Percentiles rank a stretch among this genome's conserved stretches.
phyloP scores from a whole-genome alignment of 1,284 basidiomycete species.

The Cutaneotrichosporon sp. region DNA sequence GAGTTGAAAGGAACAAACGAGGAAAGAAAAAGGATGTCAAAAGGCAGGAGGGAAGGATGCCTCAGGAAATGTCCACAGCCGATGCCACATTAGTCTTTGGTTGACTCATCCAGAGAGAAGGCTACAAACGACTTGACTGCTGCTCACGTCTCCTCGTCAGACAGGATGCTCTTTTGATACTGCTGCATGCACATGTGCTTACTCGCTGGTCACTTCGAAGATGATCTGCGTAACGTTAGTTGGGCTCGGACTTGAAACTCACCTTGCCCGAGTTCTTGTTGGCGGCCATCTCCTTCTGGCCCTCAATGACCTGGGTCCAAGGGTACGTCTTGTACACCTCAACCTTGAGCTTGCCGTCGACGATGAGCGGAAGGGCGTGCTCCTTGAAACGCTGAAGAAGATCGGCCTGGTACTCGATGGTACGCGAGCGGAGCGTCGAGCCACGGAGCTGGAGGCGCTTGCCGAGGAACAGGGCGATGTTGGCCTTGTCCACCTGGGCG shows the following conservation, averaged over 20 bases:
- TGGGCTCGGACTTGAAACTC: constrained; percentile 7
- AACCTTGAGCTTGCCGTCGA: constrained; percentile 60
- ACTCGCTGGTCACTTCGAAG: constrained; percentile 17
- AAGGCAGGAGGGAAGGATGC: neutral
- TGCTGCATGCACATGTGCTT: neutral
- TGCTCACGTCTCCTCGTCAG: neutral
- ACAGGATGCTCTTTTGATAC: neutral
- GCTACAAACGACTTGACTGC: neutral
- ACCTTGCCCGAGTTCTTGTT: constrained; percentile 66
- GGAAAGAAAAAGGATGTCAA: neutral
- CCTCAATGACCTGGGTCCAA: constrained; percentile 76
- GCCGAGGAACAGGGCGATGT: constrained; percentile 61
- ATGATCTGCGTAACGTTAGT: constrained; percentile 13
- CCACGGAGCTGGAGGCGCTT: constrained; percentile 88
- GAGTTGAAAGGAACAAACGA: neutral
- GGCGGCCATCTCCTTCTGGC: constrained; percentile 79
- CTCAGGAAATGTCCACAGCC: too few relatives aligned
- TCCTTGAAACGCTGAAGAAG: constrained; percentile 63
- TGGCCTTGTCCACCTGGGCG: constrained; percentile 56
- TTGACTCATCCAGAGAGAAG: neutral
- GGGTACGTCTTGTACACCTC: constrained; percentile 75
- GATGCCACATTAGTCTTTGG: too few relatives aligned
- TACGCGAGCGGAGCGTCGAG: constrained; percentile 75
- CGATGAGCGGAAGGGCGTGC: constrained; percentile 59
- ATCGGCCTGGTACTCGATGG: constrained; percentile 71